A percentile compares a stretch with the other conserved stretches of the same genome.
Conservation (phyloP, 441 rosid genomes). For the Adansonia grandidieri region DNA sequence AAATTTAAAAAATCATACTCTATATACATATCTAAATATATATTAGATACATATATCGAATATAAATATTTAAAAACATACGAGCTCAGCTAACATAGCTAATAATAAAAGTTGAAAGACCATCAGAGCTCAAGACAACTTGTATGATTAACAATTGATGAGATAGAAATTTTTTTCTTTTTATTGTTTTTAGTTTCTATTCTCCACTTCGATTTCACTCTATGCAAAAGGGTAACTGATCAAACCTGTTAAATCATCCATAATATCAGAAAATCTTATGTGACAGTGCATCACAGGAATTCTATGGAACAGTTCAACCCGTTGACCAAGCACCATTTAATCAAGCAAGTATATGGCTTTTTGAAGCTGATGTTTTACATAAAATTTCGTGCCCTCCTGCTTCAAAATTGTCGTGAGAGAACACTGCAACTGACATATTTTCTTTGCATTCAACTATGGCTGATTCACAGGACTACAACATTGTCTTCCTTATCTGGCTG, state of each 20-base stretch:
- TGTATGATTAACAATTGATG: background rate
- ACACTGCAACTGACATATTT: background rate
- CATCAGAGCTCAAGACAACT: background rate
- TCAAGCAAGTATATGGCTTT: background rate
- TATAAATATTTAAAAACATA: too few relatives aligned
- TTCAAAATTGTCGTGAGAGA: background rate
- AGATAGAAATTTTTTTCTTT: background rate
- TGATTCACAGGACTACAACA: conserved; percentile 24
- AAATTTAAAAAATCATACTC: too few relatives aligned
- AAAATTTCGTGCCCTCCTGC: too few relatives aligned
- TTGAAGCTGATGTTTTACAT: background rate
- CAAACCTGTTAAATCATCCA: background rate
- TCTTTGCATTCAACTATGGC: conserved; percentile 30
- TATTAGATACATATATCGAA: too few relatives aligned
- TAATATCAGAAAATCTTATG: background rate
- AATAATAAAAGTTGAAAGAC: background rate
- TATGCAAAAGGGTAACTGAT: background rate
- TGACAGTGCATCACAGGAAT: background rate
- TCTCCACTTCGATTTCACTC: background rate
- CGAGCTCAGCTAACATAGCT: too few relatives aligned
- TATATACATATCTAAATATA: too few relatives aligned
- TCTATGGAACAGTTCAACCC: background rate
- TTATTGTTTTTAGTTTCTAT: background rate
- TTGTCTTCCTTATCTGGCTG: conserved; percentile 32
- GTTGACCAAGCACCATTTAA: background rate